Evolutionary conservation across 441 rosid genomes (phyloP).

Genomic region (Gossypium schwendimanii): DNA sequence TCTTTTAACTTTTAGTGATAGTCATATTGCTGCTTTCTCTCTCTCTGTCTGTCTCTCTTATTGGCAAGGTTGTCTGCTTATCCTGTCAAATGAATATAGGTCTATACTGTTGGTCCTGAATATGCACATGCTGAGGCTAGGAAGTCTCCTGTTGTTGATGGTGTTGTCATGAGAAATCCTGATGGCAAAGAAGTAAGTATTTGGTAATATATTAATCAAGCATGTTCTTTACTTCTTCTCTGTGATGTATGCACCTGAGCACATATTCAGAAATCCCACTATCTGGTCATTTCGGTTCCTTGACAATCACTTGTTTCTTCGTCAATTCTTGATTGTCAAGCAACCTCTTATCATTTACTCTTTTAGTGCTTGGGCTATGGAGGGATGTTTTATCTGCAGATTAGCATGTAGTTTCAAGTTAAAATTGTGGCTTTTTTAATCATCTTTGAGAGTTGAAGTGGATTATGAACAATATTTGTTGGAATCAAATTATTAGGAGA

Average conservation of each 20-base stretch:
- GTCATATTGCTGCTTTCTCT: neutral
- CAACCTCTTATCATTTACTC: neutral
- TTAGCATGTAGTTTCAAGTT: slow-evolving; percentile 1
- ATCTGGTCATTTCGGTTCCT: neutral
- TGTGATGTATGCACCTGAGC: neutral
- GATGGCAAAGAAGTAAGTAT: slow-evolving; percentile 96
- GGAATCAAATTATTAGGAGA: neutral
- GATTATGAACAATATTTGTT: neutral
- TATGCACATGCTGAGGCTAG: slow-evolving; percentile 99
- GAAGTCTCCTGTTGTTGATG: slow-evolving; percentile 99
- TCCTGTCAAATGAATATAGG: slow-evolving; percentile 48
- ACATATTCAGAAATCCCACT: neutral
- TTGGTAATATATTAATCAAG: neutral
- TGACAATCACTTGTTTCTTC: slow-evolving; percentile 1
- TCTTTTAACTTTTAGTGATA: slow-evolving; percentile 10
- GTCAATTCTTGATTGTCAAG: neutral
- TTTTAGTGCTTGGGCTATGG: neutral
- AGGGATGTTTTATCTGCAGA: neutral
- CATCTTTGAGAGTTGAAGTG: neutral
- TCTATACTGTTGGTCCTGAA: slow-evolving; percentile 98
- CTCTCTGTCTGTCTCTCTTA: neutral
- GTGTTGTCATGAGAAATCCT: slow-evolving; percentile 97
- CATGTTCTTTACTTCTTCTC: neutral
- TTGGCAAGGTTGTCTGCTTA: slow-evolving; percentile 11
- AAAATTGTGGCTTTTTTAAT: neutral